A percentile compares a stretch with the other conserved stretches of the same genome.
Evolutionary conservation across 108 stramenopile species (phyloP).

Genomic region (Chaetoceros muelleri): DNA sequence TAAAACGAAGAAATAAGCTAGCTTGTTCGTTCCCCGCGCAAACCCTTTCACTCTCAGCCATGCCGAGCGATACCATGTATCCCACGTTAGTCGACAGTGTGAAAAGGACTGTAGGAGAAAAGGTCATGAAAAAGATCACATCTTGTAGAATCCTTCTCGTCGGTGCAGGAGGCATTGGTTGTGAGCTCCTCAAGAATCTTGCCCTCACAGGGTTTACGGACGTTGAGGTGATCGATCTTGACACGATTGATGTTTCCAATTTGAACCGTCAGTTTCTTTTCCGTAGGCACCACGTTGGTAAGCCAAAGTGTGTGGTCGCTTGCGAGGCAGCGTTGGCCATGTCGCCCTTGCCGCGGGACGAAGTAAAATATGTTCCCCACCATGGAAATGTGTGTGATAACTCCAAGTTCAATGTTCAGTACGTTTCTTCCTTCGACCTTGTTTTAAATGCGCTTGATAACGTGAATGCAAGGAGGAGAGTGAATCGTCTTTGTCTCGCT

Average conservation of each 20-base stretch:
- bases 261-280: slow-evolving; percentile 96
- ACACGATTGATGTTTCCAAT: slow-evolving; percentile 98
- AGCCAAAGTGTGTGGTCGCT: slow-evolving; percentile 75
- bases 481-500: slow-evolving; percentile 97
- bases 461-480: slow-evolving; percentile 90
- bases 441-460: slow-evolving; percentile 97
- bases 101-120: neutral
- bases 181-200: slow-evolving; percentile 95
- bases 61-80: no score
- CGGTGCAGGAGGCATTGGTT: slow-evolving; percentile 87
- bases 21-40: no score
- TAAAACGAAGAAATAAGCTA: no score
- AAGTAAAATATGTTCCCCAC: slow-evolving; percentile 53
- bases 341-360: slow-evolving; percentile 17
- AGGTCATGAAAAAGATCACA: neutral
- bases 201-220: slow-evolving; percentile 84
- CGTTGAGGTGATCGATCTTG: slow-evolving; percentile 94
- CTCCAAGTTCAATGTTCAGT: slow-evolving; percentile 74
- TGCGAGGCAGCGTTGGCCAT: slow-evolving; percentile 57
- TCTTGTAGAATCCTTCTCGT: slow-evolving; percentile 19
- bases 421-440: slow-evolving; percentile 77
- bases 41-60: no score
- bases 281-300: slow-evolving; percentile 72
- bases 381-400: slow-evolving; percentile 95
- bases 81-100: neutral